phyloP scores from a whole-genome alignment of 768 basidiomycete genomes.

The Suillus placidus region DNA sequence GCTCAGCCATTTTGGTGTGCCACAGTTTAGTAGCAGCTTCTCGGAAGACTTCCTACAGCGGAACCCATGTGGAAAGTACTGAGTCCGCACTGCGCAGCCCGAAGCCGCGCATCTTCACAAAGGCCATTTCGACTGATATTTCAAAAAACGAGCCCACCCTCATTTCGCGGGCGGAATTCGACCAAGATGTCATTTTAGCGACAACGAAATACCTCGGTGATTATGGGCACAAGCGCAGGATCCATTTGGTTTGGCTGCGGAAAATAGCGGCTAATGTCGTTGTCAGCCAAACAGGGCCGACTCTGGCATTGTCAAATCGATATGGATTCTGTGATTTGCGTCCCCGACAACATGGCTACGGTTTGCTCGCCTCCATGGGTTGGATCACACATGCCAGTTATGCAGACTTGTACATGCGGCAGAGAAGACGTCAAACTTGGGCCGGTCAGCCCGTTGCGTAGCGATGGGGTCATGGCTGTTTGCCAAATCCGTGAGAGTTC shows the following conservation, averaged over 20 bases:
- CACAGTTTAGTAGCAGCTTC: not conserved
- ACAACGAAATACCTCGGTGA: constrained; percentile 8
- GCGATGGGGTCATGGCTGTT: not conserved
- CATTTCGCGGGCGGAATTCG: constrained; percentile 1
- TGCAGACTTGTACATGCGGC: not conserved
- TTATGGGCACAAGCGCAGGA: constrained; percentile 5
- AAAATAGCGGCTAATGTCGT: constrained; percentile 3
- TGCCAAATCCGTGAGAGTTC: constrained; percentile 4
- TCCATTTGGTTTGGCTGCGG: constrained; percentile 1
- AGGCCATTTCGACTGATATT: constrained; percentile 1
- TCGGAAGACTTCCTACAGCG: not conserved
- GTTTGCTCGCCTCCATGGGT: not conserved
- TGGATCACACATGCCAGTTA: not conserved
- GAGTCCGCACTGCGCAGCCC: not conserved
- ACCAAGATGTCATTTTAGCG: constrained; percentile 11
- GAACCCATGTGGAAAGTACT: not conserved
- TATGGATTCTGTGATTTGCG: constrained; percentile 5
- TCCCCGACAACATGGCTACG: not conserved
- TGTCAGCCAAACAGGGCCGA: constrained; percentile 1
- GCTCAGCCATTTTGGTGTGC: not conserved
- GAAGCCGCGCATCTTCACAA: not conserved
- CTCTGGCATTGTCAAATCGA: constrained; percentile 1
- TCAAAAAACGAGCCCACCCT: constrained; percentile 6
- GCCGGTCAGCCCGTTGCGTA: not conserved
- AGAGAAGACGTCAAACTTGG: not conserved